Percentiles rank a stretch among this genome's conserved stretches.
Conservation (phyloP, 345 rosid genomes). For the Rhizophora mangle region DNA sequence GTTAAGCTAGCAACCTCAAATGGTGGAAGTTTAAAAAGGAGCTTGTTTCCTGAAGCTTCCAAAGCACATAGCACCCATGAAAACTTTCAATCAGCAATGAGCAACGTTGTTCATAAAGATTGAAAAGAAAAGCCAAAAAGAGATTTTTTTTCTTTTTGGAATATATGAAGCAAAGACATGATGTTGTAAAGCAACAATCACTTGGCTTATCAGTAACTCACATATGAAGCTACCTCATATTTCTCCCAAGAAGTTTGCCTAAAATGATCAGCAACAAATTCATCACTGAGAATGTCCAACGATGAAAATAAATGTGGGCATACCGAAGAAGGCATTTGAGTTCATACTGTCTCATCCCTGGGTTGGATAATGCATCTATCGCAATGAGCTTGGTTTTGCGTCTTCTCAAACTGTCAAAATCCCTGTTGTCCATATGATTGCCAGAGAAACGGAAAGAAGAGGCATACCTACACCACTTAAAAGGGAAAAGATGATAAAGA, state of each 20-base stretch:
- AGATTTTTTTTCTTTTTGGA: too few relatives aligned
- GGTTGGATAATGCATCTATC: conserved; percentile 73
- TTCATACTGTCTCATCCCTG: conserved; percentile 58
- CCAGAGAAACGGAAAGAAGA: conserved; percentile 86
- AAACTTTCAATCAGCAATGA: too few relatives aligned
- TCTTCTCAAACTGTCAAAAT: conserved; percentile 54
- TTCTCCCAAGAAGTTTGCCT: too few relatives aligned
- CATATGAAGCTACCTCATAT: too few relatives aligned
- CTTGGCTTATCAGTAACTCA: too few relatives aligned
- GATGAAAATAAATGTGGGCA: conserved; percentile 6
- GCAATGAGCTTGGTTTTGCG: conserved; percentile 67
- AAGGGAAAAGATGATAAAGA: conserved; percentile 15
- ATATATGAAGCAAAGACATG: too few relatives aligned
- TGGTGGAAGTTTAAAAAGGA: not conserved
- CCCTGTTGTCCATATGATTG: conserved; percentile 61
- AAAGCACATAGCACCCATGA: not conserved
- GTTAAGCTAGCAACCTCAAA: not conserved
- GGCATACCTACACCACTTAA: conserved; percentile 64
- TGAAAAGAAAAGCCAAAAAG: too few relatives aligned
- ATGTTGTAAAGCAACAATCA: too few relatives aligned
- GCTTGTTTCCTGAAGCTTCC: not conserved
- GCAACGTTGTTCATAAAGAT: too few relatives aligned
- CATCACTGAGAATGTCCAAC: too few relatives aligned
- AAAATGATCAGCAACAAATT: too few relatives aligned
- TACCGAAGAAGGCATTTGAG: conserved; percentile 60